A percentile compares a stretch with the other conserved stretches of the same genome.
These are phyloP conservation scores for Eutrema japonicum DNA, from an alignment of 345 rosid species.

Conservation along the genomic window DNA sequence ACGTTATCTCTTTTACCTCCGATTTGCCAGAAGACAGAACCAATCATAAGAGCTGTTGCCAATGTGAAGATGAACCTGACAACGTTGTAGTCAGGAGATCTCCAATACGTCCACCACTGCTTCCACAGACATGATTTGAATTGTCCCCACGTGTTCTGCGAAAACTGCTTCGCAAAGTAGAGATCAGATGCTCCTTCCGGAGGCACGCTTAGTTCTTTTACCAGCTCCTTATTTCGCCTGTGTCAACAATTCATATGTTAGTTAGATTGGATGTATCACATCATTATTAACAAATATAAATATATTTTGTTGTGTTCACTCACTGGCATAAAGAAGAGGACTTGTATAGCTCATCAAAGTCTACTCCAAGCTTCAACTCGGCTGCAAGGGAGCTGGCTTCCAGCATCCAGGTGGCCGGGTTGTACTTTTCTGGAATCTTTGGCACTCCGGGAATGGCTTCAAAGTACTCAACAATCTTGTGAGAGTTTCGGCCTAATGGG, in stretches of 20 bases:
- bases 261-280: not conserved
- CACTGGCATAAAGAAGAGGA: slow-evolving; percentile 64
- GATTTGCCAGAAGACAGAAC: slow-evolving; percentile 63
- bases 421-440: slow-evolving; percentile 71
- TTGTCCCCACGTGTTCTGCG: slow-evolving; percentile 63
- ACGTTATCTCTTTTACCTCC: slow-evolving; percentile 56
- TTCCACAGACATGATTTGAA: slow-evolving; percentile 74
- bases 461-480: slow-evolving; percentile 70
- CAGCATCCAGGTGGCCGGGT: slow-evolving; percentile 91
- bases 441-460: slow-evolving; percentile 76
- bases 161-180: slow-evolving; percentile 55
- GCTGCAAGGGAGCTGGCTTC: slow-evolving; percentile 84
- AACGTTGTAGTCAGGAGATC: slow-evolving; percentile 73
- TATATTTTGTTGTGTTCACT: slow-evolving; percentile 33
- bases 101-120: slow-evolving; percentile 81
- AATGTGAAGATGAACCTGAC: slow-evolving; percentile 61
- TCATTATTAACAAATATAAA: not conserved
- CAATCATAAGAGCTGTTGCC: slow-evolving; percentile 57
- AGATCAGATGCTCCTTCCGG: slow-evolving; percentile 56
- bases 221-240: slow-evolving; percentile 62
- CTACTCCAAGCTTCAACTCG: slow-evolving; percentile 69
- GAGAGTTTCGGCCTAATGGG: slow-evolving; percentile 70
- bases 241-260: slow-evolving; percentile 11
- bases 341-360: slow-evolving; percentile 70
- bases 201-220: slow-evolving; percentile 61